A percentile compares a stretch with the other conserved stretches of the same genome.
Conservation (phyloP, 176 grass and related monocot genomes). For the maize (Zea mays) region Zm-B73-REFERENCE-NAM-5.0 NC_050099.1:245634001-245634500, state of each 20-base stretch:
- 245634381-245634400: constrained; percentile 38
- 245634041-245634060: constrained; percentile 24
- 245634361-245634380: constrained; percentile 97
- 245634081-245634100: background rate
- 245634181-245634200: constrained; percentile 92
- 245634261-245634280: constrained; percentile 80
- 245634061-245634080: background rate
- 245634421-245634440: background rate
- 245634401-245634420: background rate
- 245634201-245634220: constrained; percentile 96
- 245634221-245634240: constrained; percentile 87
- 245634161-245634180: constrained; percentile 90
- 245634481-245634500: constrained; percentile 54
- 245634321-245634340: constrained; percentile 78
- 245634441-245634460: background rate
- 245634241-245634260: constrained; percentile 98
- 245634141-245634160: constrained; percentile 87
- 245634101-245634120: constrained; percentile 18
- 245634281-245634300: constrained; percentile 78
- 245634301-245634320: constrained; percentile 97
- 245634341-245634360: constrained; percentile 98
- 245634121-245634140: constrained; percentile 94
- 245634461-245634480: background rate
- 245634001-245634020: background rate
- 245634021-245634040: background rate